Evolutionary conservation across 805 yeast species (phyloP), one percentile per base, ranked within the genome.

Genomic region (Candida loeiensis): DNA sequence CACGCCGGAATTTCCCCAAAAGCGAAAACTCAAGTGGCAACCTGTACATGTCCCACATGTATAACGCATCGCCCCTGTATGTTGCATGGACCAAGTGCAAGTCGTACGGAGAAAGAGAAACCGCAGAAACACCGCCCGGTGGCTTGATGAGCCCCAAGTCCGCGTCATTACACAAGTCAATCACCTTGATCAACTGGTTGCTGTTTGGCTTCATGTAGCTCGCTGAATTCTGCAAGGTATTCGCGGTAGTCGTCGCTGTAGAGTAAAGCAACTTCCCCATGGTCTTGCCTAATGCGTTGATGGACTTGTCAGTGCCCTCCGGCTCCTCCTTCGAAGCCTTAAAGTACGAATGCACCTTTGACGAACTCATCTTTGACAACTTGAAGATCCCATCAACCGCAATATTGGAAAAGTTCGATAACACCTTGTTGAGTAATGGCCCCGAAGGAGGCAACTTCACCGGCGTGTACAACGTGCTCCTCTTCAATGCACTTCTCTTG

Each of bases 51-150:
- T 82, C 89, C 84, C 87, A 82, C 46, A 79, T 63, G 49, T 69
- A 79, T 4, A 82, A 61, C 36, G 66, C 73, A 53, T 83, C 87
- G 2, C 90, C 89, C 37, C 85, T 66, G 16, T 55, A 50, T 8
- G 76, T 72, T 3, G 73, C 71, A 6, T 82, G 74, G 0, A 80
- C 72, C 36, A 82, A 54, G 21, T 74, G 73, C 28, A 76, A 51
- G 50, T 82, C 86, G 53, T 70, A 76, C 0, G 85, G 84, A 0
- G 84, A 80, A 5, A 82, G 51, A 2, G 83, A 77, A 2, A 83
- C 54, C 17, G 69, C 59, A 0, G 87, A 78, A 20, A 82, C 70
- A 0, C 86, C 86, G 15, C 75, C 78, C 0, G 83, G 79, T 0
- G 86, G 78, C 30, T 72, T 68, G 55, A 82, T 79, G 7, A 68